These are phyloP conservation scores for Lecanicillium sp. DNA, from an alignment of 2,329 filamentous ascomycete genomes.

Conservation along the genomic window DNA sequence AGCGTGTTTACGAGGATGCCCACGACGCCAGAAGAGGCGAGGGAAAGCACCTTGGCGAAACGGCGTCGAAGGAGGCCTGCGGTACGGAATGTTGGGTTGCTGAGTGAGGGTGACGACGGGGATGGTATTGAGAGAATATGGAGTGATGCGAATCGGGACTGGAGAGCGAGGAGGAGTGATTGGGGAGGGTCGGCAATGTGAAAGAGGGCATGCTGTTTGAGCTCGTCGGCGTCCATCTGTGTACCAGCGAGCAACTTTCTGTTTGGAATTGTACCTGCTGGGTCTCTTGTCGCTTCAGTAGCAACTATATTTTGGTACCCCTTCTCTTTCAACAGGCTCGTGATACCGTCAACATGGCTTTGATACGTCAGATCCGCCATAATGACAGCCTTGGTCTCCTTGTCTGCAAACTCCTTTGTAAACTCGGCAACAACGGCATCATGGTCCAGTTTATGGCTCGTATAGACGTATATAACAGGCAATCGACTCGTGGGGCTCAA, in stretches of 20 bases:
- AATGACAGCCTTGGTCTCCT: slow-evolving; percentile 57
- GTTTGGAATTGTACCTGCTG: slow-evolving; percentile 76
- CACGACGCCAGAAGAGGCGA: slow-evolving; percentile 75
- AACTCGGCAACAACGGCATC: slow-evolving; percentile 52
- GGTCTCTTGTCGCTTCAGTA: slow-evolving; percentile 69
- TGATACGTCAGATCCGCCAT: slow-evolving; percentile 88
- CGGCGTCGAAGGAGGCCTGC: slow-evolving; percentile 63
- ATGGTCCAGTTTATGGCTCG: slow-evolving; percentile 59
- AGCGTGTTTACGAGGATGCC: slow-evolving; percentile 95
- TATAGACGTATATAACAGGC: slow-evolving; percentile 88
- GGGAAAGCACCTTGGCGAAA: slow-evolving; percentile 75
- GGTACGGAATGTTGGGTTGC: slow-evolving; percentile 35
- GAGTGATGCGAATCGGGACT: slow-evolving; percentile 69
- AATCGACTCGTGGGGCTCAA: slow-evolving; percentile 81
- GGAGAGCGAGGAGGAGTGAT: slow-evolving; percentile 77
- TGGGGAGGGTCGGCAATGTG: slow-evolving; percentile 76
- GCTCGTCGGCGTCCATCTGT: slow-evolving; percentile 28
- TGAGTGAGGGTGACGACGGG: slow-evolving; percentile 39
- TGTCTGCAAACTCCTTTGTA: slow-evolving; percentile 57
- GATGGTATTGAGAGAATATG: slow-evolving; percentile 67
- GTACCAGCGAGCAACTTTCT: slow-evolving; percentile 50
- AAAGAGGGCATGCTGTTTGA: slow-evolving; percentile 68
- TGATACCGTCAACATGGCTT: slow-evolving; percentile 58
- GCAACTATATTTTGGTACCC: slow-evolving; percentile 67
- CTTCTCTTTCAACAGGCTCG: slow-evolving; percentile 39